Evolutionary conservation across 148 eudicot genomes (phyloP).

Genomic region (Cornus suecica): DNA sequence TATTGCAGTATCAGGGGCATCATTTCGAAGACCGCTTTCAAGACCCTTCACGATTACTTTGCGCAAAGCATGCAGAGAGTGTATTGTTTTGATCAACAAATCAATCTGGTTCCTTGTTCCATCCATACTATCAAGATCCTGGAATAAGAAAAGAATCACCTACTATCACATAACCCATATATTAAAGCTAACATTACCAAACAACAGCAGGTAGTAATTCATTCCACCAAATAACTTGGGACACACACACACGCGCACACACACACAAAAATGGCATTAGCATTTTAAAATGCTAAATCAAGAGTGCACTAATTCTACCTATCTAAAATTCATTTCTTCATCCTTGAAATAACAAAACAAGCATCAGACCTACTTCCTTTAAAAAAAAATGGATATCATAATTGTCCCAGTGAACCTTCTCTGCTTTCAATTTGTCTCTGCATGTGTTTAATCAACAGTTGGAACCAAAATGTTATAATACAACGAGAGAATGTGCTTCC

Average conservation of each 20-base stretch:
- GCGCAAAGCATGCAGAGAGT: slow-evolving; percentile 61
- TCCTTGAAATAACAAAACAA: background rate
- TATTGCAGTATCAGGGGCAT: slow-evolving; percentile 87
- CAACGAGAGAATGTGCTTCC: background rate
- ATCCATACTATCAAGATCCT: slow-evolving; percentile 60
- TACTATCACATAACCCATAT: background rate
- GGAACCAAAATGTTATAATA: too few relatives aligned
- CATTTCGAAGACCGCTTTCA: slow-evolving; percentile 91
- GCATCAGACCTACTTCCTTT: background rate
- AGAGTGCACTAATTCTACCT: background rate
- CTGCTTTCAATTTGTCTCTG: too few relatives aligned
- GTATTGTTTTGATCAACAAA: slow-evolving; percentile 48
- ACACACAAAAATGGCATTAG: background rate
- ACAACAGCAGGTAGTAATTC: background rate
- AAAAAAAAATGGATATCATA: background rate
- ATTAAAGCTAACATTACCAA: background rate
- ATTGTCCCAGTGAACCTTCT: too few relatives aligned
- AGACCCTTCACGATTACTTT: slow-evolving; percentile 72
- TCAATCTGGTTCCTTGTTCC: slow-evolving; percentile 40
- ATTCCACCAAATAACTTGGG: background rate
- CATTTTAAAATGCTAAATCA: background rate
- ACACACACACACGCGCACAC: too few relatives aligned
- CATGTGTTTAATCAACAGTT: too few relatives aligned
- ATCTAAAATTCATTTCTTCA: background rate
- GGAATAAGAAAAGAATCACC: slow-evolving; percentile 19